Percentiles rank a stretch among this genome's conserved stretches.
phyloP scores from a whole-genome alignment of 768 basidiomycete genomes.

The Hemileccinum impolitum region DNA sequence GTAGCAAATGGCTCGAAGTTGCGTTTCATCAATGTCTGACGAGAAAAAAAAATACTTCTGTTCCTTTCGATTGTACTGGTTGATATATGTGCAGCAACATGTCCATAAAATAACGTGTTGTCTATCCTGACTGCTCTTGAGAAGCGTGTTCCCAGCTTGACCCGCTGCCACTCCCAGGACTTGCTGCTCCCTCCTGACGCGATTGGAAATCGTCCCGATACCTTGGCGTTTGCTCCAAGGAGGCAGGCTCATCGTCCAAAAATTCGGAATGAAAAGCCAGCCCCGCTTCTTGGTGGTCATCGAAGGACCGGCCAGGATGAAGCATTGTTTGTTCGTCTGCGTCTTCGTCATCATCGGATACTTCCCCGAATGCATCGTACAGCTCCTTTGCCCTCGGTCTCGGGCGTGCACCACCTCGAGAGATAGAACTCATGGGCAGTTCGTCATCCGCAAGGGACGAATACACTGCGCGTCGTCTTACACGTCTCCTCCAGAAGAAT shows the following conservation, averaged over 20 bases:
- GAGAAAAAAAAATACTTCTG: not conserved
- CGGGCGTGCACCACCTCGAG: constrained; percentile 34
- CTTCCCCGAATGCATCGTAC: constrained; percentile 95
- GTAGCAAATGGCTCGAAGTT: constrained; percentile 84
- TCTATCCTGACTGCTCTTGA: constrained; percentile 30
- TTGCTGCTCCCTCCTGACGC: constrained; percentile 19
- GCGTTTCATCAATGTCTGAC: constrained; percentile 51
- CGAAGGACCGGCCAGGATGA: constrained; percentile 34
- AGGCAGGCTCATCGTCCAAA: constrained; percentile 65
- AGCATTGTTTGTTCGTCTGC: constrained; percentile 71
- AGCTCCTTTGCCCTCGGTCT: constrained; percentile 76
- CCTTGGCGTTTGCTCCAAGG: constrained; percentile 27
- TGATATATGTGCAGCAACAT: constrained; percentile 21
- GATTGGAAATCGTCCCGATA: constrained; percentile 56
- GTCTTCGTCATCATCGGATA: constrained; percentile 80
- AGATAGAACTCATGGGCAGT: constrained; percentile 72
- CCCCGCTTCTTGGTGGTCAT: constrained; percentile 34
- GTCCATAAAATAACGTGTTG: constrained; percentile 15
- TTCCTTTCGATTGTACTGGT: constrained; percentile 10
- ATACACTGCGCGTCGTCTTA: constrained; percentile 46
- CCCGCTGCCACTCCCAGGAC: constrained; percentile 40
- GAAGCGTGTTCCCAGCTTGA: constrained; percentile 79
- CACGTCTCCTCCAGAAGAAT: constrained; percentile 78
- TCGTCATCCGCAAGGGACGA: constrained; percentile 61
- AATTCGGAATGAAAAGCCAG: constrained; percentile 76